phyloP scores from a whole-genome alignment of 345 rosid genomes.

The Sisymbrium irio region DNA sequence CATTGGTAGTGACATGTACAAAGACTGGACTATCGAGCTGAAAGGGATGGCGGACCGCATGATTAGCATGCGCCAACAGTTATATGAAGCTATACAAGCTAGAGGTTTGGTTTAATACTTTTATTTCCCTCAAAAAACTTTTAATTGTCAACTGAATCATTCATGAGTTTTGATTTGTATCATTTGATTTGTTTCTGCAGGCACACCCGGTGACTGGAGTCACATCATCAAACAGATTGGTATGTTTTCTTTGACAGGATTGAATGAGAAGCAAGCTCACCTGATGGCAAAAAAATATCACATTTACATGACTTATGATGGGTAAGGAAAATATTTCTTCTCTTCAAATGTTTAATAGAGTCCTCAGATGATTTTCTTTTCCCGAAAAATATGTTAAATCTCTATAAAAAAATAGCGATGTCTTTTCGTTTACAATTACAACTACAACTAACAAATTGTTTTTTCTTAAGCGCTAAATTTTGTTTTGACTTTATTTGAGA shows the following conservation, averaged over 20 bases:
- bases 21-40: constrained; percentile 67
- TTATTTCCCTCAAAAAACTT: not conserved
- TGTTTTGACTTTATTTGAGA: not conserved
- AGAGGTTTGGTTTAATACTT: constrained; percentile 40
- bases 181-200: constrained; percentile 41
- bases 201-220: constrained; percentile 85
- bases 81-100: constrained; percentile 54
- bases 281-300: constrained; percentile 62
- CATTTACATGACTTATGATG: constrained; percentile 73
- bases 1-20: constrained; percentile 49
- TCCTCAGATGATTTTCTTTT: not conserved
- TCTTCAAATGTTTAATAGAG: not conserved
- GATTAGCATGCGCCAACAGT: constrained; percentile 63
- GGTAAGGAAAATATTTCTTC: constrained; percentile 35
- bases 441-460: not conserved
- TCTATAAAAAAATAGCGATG: no score
- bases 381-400: no score
- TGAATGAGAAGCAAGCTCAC: constrained; percentile 64
- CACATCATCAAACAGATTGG: constrained; percentile 76
- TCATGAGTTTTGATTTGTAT: not conserved
- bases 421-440: not conserved
- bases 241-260: constrained; percentile 67
- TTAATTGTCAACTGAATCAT: not conserved
- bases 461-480: not conserved
- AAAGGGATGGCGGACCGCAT: constrained; percentile 77